Evolutionary conservation across 768 basidiomycete genomes (phyloP).

Genomic region (Chalciporus piperatus): DNA sequence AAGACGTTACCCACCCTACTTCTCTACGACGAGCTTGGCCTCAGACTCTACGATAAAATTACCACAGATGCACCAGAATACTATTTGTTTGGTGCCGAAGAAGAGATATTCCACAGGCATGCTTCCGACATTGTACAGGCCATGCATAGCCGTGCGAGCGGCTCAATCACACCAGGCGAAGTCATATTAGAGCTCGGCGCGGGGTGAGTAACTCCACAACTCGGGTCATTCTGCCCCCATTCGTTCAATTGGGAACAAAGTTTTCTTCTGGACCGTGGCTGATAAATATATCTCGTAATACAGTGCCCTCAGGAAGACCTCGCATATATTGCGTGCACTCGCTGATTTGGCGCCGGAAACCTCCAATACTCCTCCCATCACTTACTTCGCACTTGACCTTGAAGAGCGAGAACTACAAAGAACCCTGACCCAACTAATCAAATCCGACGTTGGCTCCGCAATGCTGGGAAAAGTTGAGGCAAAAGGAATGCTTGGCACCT

Average conservation of each 20-base stretch:
- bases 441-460: slow-evolving; percentile 57
- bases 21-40: slow-evolving; percentile 82
- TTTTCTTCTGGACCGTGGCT: slow-evolving; percentile 2
- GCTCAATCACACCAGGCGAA: slow-evolving; percentile 38
- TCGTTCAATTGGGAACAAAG: not conserved
- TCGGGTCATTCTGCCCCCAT: not conserved
- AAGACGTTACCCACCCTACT: slow-evolving; percentile 78
- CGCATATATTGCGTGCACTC: slow-evolving; percentile 72
- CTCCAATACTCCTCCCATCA: slow-evolving; percentile 49
- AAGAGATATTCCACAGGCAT: slow-evolving; percentile 73
- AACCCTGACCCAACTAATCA: slow-evolving; percentile 64
- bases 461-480: slow-evolving; percentile 72
- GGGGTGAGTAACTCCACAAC: slow-evolving; percentile 55
- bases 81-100: slow-evolving; percentile 88
- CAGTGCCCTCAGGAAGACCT: slow-evolving; percentile 87
- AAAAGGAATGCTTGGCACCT: slow-evolving; percentile 89
- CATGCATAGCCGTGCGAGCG: slow-evolving; percentile 51
- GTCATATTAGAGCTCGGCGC: slow-evolving; percentile 90
- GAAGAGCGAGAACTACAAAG: slow-evolving; percentile 83
- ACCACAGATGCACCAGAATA: slow-evolving; percentile 80
- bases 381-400: slow-evolving; percentile 91
- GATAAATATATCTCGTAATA: slow-evolving; percentile 1
- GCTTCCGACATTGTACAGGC: slow-evolving; percentile 69
- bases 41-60: slow-evolving; percentile 83
- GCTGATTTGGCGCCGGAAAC: slow-evolving; percentile 47